Base-by-base conservation (phyloP, 2,329 filamentous ascomycete genomes). In the Neopestalotiopsis rosae region DNA sequence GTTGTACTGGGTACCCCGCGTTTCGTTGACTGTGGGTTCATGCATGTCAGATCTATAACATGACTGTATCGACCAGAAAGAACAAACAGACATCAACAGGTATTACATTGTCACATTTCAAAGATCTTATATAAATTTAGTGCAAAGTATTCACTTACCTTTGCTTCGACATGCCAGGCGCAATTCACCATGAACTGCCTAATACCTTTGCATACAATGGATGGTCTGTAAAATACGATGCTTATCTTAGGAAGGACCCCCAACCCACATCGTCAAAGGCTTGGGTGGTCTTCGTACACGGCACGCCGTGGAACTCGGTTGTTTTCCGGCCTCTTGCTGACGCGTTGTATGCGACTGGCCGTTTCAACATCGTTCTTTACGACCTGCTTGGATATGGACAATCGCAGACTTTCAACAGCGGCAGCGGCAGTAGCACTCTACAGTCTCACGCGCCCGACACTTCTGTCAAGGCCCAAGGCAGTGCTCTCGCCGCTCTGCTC, bases 211-310 rank as follows among this genome's bases (percentile, higher is more conserved):
- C 12, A 9, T 38, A 38, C 4, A 57, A 20, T 12, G 30, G 30
- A 2, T 65, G 63, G 63, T 5, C 45, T 14, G 20, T 65, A 12
- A 52, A 28, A 57, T 65, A 57, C 45, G n/a, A 45, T 4, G 7
- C 20, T 32, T n/a, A 13, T 4, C 38, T 1, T n/a, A 9, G n/a
- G 5, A 13, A 42, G 3, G 4, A 17, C 14, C 13, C 13, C 7
- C 59, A 20, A 14, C 4, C 14, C 42, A 30, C 7, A 20, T 1
- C 12, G 28, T 20, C 34, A 24, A 12, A 49, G 42, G 12, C 28
- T 17, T 64, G 61, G 59, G 62, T 65, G 5, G 45, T 65, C 0
- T 65, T 65, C 28, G 45, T 65, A 24, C 63, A 65, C 34, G 63
- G 63, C 45, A 65, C 63, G 3, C 63, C 63, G 3, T 65, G 63